Evolutionary conservation across 805 yeast species (phyloP), one percentile per base, ranked within the genome.

Genomic region (Metschnikowia lachancei): DNA sequence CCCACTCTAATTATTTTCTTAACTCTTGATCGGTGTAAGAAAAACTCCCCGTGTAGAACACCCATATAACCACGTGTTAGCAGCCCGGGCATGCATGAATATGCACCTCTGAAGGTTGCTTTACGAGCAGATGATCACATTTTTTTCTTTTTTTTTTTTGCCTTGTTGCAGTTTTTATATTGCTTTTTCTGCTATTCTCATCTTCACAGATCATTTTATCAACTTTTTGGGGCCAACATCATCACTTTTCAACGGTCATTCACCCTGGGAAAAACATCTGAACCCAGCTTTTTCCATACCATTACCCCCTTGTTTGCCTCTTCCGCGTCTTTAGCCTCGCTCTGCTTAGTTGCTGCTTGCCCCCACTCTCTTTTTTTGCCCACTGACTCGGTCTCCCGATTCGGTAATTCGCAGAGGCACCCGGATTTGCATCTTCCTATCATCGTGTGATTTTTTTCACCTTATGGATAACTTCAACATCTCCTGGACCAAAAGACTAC

Each of bases 111-210:
- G 32, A 30, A 24, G 41, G 29, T 36, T 29, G 40, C 45, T 42
- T 42, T 42, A 36, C 41, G 45, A 42, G 40, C 39, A 35, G 17
- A 22, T 17, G 36, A 13, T 19, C 41, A 9, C 36, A 12, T 42
- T 8, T 32, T 35, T 10, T 13, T 12, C 17, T 26, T 34, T 32
- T 19, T 36, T 20, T 37, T 43, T 36, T 18, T 18, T 30, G 40
- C 41, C 16, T 30, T 35, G 19, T 31, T 20, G 24, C 24, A 8
- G 19, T 19, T 33, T 26, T 41, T 29, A 16, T 13, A 26, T 26
- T 14, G n/a, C 18, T 37, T 37, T 37, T 26, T 37, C 11, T 24
- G 24, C 18, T 24, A 9, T 36, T 37, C 26, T 26, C 13, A 3
- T 10, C n/a, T 9, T 26, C 28, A 8, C 28, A 9, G 28, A 26